phyloP scores from a whole-genome alignment of 495 filamentous ascomycete genomes.

The Talaromyces borbonicus region DNA sequence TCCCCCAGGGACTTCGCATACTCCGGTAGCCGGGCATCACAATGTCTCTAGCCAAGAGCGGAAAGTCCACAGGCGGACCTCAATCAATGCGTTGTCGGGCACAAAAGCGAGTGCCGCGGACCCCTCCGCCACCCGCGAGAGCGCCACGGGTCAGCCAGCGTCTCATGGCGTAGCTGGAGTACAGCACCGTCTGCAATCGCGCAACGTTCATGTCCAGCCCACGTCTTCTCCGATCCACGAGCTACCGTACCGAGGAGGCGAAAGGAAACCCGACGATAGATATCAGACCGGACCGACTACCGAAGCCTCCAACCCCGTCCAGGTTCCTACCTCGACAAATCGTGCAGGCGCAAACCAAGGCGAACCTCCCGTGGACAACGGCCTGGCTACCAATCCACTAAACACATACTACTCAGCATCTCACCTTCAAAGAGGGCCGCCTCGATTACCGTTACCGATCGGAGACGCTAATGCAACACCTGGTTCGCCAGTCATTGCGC shows the following conservation, averaged over 20 bases:
- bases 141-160: conserved; percentile 31
- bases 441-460: conserved; percentile 82
- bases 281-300: conserved; percentile 16
- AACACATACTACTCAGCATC: conserved; percentile 42
- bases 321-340: conserved; percentile 33
- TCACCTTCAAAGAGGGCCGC: conserved; percentile 57
- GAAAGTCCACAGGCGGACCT: conserved; percentile 31
- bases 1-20: conserved; percentile 25
- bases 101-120: conserved; percentile 33
- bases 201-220: conserved; percentile 15
- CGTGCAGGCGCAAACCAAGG: conserved; percentile 21
- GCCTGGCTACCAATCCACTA: conserved; percentile 35
- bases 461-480: conserved; percentile 79
- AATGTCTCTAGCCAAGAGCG: conserved; percentile 16
- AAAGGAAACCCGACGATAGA: conserved; percentile 17
- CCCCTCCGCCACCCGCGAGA: conserved; percentile 33
- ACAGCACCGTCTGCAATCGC: conserved; percentile 32
- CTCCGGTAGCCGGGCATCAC: conserved; percentile 4
- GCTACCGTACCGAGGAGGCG: conserved; percentile 16
- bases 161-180: conserved; percentile 24
- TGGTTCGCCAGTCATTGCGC: conserved; percentile 69
- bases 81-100: conserved; percentile 28
- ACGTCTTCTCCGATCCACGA: conserved; percentile 11
- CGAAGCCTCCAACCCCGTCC: conserved; percentile 38
- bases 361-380: conserved; percentile 21